These are phyloP conservation scores for Globisporangium yorkense DNA, from an alignment of 352 stramenopile genomes.

Conservation along the genomic window DNA sequence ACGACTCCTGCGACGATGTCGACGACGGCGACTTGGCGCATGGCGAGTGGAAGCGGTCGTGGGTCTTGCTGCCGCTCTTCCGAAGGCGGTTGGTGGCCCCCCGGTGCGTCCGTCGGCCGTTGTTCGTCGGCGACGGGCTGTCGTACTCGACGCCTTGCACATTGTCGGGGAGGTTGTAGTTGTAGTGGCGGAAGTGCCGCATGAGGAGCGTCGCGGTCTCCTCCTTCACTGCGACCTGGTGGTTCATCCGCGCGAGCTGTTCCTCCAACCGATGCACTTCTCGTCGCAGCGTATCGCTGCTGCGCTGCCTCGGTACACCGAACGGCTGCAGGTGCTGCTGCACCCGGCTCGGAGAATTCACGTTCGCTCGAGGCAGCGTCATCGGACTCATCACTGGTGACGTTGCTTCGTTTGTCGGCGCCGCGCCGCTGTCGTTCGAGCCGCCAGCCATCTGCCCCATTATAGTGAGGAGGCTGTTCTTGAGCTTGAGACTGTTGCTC, in stretches of 20 bases:
- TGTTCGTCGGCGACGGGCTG: constrained; percentile 28
- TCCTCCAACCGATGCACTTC: constrained; percentile 55
- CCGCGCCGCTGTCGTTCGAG: constrained; percentile 18
- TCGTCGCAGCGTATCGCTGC: constrained; percentile 45
- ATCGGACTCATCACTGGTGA: background rate
- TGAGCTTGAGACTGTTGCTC: constrained; percentile 56
- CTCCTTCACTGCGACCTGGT: constrained; percentile 63
- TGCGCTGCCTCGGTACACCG: constrained; percentile 4
- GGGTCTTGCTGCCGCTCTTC: constrained; percentile 9
- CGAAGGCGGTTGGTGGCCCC: constrained; percentile 8
- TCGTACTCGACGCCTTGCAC: constrained; percentile 43
- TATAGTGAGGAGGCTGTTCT: constrained; percentile 57
- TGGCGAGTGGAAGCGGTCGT: constrained; percentile 17
- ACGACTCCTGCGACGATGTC: constrained; percentile 16
- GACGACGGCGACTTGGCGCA: constrained; percentile 14
- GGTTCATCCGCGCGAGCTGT: constrained; percentile 52
- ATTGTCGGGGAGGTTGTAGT: constrained; percentile 73
- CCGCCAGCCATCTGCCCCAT: constrained; percentile 49
- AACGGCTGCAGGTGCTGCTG: constrained; percentile 11
- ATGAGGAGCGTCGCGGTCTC: constrained; percentile 48
- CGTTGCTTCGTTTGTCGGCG: background rate
- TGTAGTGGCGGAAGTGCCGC: constrained; percentile 70
- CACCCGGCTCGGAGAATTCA: constrained; percentile 2
- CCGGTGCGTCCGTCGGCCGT: constrained; percentile 7
- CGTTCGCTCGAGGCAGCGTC: background rate